Conservation (phyloP, 495 filamentous ascomycete genomes). For the Amphirosellinia nigrospora region DNA sequence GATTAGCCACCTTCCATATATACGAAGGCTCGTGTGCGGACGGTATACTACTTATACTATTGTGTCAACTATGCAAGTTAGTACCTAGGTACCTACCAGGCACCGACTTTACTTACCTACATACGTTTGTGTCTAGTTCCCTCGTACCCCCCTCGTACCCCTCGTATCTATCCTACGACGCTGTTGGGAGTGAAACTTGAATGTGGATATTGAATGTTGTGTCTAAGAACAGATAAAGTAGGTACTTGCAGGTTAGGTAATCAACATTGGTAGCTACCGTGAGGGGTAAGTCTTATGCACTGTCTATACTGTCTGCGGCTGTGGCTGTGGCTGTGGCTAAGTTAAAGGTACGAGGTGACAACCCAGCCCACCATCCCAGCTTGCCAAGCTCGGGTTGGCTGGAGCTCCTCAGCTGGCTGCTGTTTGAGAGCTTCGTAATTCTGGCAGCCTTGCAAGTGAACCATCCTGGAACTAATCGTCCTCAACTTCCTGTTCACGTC, state of each 20-base stretch:
- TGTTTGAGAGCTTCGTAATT: constrained; percentile 39
- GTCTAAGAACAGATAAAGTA: too few relatives aligned
- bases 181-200: background rate
- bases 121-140: background rate
- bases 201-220: background rate
- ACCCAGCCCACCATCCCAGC: constrained; percentile 2
- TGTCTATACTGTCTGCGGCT: background rate
- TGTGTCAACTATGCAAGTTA: too few relatives aligned
- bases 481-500: constrained; percentile 18
- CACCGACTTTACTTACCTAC: too few relatives aligned
- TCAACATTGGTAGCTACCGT: background rate
- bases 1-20: background rate
- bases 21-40: background rate
- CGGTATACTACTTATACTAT: background rate
- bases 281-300: background rate
- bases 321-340: constrained; percentile 7
- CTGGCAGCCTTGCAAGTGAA: constrained; percentile 39
- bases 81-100: too few relatives aligned
- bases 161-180: background rate
- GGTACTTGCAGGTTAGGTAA: too few relatives aligned
- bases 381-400: constrained; percentile 37
- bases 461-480: constrained; percentile 26
- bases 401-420: constrained; percentile 29
- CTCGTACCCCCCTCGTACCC: too few relatives aligned
- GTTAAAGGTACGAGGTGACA: background rate